A percentile compares a stretch with the other conserved stretches of the same genome.
Conservation (phyloP, 23 red algal species). For the Gracilaria vermiculophylla region DNA sequence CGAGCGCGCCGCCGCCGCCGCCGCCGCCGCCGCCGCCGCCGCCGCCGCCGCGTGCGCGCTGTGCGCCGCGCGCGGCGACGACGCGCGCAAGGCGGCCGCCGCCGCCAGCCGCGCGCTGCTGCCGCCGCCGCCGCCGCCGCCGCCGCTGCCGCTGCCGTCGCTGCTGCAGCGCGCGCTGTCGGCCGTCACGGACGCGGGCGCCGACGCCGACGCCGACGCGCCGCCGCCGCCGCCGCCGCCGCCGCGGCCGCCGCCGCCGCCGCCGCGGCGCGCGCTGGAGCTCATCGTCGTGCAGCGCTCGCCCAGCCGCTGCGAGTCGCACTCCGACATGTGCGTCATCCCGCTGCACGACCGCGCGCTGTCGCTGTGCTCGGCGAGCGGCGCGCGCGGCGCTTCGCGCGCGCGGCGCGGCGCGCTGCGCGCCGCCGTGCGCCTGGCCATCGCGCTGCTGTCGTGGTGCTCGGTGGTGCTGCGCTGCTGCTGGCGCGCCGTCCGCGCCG, state of each 20-base stretch:
- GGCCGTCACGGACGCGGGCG: not conserved
- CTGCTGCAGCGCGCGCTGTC: not conserved
- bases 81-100: no score
- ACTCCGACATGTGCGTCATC: constrained; percentile 10
- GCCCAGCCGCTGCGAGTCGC: not conserved
- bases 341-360: not conserved
- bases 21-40: not conserved
- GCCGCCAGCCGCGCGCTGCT: no score
- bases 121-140: no score
- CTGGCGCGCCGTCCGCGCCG: no score
- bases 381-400: not conserved
- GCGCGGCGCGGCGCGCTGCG: not conserved
- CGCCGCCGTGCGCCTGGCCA: not conserved
- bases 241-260: not conserved
- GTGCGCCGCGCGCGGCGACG: not conserved
- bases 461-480: not conserved
- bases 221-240: not conserved
- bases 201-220: not conserved
- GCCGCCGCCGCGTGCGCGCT: not conserved
- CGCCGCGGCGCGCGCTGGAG: not conserved
- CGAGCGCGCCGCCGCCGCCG: not conserved
- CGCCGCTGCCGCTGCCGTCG: not conserved
- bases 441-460: not conserved
- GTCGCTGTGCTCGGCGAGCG: not conserved
- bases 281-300: constrained; percentile 3